Percentiles rank a stretch among this genome's conserved stretches.
phyloP scores from a whole-genome alignment of 495 filamentous ascomycete species.

The Talaromyces ruber region DNA sequence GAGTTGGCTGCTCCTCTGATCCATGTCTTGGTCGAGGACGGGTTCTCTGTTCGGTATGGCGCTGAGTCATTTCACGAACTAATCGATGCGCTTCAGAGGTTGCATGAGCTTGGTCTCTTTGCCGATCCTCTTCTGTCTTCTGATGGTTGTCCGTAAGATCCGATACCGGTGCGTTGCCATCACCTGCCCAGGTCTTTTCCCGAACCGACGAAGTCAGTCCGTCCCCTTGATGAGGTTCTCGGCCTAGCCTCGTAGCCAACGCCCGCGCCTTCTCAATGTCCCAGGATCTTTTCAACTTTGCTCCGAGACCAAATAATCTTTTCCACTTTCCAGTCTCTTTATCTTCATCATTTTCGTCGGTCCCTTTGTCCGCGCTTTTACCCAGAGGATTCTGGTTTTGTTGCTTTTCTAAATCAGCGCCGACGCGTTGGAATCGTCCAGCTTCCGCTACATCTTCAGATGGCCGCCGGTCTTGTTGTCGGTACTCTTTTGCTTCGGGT shows the following conservation, averaged over 20 bases:
- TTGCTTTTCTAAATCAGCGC: neutral
- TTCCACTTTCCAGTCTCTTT: neutral
- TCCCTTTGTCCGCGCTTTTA: neutral
- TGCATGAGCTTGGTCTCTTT: conserved; percentile 10
- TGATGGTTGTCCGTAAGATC: conserved; percentile 24
- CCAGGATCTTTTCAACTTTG: neutral
- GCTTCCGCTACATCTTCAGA: conserved; percentile 5
- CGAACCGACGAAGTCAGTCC: neutral
- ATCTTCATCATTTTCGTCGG: neutral
- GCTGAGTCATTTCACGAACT: conserved; percentile 14
- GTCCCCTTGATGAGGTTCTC: neutral
- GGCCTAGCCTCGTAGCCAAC: neutral
- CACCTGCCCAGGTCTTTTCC: conserved; percentile 15
- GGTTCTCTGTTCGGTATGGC: neutral
- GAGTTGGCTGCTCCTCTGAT: neutral
- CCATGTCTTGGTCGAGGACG: conserved; percentile 1
- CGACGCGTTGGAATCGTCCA: neutral
- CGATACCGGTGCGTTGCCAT: conserved; percentile 15
- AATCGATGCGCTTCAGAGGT: conserved; percentile 16
- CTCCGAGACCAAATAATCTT: neutral
- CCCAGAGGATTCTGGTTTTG: neutral
- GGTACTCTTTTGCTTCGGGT: neutral
- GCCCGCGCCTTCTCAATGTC: neutral
- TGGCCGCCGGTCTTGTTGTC: neutral
- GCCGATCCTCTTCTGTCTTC: conserved; percentile 21